These are phyloP conservation scores for Yarrowia sp. DNA, from an alignment of 805 yeast genomes.

Conservation along the genomic window DNA sequence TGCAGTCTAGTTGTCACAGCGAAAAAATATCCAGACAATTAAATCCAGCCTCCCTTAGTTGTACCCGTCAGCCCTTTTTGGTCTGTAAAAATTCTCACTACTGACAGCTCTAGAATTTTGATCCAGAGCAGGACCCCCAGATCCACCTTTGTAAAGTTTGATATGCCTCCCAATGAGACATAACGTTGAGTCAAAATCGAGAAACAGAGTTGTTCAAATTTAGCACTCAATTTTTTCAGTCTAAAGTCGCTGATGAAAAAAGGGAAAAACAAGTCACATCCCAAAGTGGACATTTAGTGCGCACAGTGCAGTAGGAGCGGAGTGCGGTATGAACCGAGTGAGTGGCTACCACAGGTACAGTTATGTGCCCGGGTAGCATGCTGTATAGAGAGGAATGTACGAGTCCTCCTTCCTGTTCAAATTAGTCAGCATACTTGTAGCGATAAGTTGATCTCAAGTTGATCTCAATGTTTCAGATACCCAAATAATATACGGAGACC, in stretches of 20 bases:
- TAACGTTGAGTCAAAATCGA: constrained; percentile 3
- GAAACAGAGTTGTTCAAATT: not conserved
- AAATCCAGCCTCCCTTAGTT: too few species aligned
- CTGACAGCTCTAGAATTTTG: not conserved
- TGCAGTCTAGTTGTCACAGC: too few species aligned
- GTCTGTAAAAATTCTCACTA: not conserved
- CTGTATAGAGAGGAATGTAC: too few species aligned
- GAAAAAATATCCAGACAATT: too few species aligned
- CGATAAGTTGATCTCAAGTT: too few species aligned
- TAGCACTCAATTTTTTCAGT: constrained; percentile 7
- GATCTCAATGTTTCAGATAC: too few species aligned
- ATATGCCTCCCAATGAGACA: not conserved
- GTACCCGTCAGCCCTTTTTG: too few species aligned
- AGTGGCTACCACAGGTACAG: too few species aligned
- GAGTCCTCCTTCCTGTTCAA: too few species aligned
- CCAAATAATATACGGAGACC: not conserved
- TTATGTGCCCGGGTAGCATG: too few species aligned
- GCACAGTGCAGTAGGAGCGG: not conserved
- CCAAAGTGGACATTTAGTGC: constrained; percentile 1
- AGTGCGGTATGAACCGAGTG: too few species aligned
- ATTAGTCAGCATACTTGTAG: too few species aligned
- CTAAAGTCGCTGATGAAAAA: not conserved
- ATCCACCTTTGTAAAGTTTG: not conserved
- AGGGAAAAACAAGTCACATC: not conserved
- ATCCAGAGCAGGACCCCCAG: not conserved